Conservation (phyloP, 1,284 basidiomycete species). For the Fistulinella cinereoalba region DNA sequence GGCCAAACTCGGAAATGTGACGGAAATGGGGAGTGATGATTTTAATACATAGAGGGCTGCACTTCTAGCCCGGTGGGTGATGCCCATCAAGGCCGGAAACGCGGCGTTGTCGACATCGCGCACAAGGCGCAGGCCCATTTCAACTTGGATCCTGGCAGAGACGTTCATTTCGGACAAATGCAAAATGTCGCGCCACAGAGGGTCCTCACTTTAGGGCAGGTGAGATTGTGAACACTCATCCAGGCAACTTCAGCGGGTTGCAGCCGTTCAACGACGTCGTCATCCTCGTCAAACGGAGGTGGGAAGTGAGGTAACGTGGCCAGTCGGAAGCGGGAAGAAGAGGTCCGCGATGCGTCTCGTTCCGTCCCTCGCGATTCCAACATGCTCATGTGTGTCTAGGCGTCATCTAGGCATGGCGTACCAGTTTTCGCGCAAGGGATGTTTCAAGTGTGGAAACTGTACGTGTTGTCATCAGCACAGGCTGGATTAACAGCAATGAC, state of each 20-base stretch:
- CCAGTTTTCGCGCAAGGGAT: slow-evolving; percentile 79
- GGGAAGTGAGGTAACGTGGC: slow-evolving; percentile 44
- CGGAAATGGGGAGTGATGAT: slow-evolving; percentile 26
- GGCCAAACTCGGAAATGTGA: slow-evolving; percentile 24
- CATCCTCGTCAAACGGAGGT: slow-evolving; percentile 42
- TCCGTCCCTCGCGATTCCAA: slow-evolving; percentile 1
- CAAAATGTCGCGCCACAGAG: slow-evolving; percentile 26
- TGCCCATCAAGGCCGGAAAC: slow-evolving; percentile 13
- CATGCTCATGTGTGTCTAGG: slow-evolving; percentile 13
- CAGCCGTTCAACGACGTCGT: slow-evolving; percentile 37
- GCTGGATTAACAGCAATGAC: too few species aligned
- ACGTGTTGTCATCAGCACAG: slow-evolving; percentile 35
- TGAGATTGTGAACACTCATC: slow-evolving; percentile 13
- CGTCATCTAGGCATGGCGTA: slow-evolving; percentile 58
- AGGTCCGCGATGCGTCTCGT: slow-evolving; percentile 21
- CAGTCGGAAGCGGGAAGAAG: slow-evolving; percentile 47
- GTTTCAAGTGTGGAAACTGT: slow-evolving; percentile 85
- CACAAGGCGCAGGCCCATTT: slow-evolving; percentile 14
- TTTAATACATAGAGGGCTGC: slow-evolving; percentile 20
- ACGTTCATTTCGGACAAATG: not conserved
- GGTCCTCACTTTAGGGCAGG: slow-evolving; percentile 36
- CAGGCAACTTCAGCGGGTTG: slow-evolving; percentile 21
- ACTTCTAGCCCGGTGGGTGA: slow-evolving; percentile 10
- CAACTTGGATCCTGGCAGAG: not conserved
- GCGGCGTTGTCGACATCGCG: not conserved